Base-by-base conservation (phyloP, 2,329 filamentous ascomycete species). In the Penicillium palitans region DNA sequence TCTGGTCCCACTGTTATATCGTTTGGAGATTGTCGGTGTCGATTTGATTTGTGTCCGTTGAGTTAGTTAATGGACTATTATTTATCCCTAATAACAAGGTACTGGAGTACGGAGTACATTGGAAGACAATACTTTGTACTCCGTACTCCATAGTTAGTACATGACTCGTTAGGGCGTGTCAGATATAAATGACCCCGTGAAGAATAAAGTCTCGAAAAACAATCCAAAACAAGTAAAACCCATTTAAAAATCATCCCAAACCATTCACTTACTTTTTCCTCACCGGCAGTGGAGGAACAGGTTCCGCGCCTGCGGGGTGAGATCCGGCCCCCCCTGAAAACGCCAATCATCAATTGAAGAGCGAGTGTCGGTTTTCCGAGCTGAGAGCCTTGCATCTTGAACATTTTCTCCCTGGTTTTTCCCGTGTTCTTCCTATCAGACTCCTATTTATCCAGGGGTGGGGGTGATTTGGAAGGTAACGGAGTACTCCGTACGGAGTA, bases 251-350 rank as follows among this genome's bases (percentile, higher is more conserved):
- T n/a, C 1, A 37, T n/a, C 35, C 4, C 15, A 40, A 40, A 47
- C 15, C 45, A 17, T 27, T 19, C 15, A 19, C 47, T 44, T 52
- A 19, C 50, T 48, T 48, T 55, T 55, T 25, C 62, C 64, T 70
- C 68, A 69, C 69, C 66, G 67, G 70, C 50, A 63, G 53, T 62
- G 61, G 56, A 64, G 55, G 58, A 66, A 59, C 48, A 60, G 60
- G 62, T 66, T 69, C 67, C 66, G 62, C 64, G 62, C 63, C 57
- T 66, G 69, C 69, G 68, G 65, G 68, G 64, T 67, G 65, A 62
- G 57, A 62, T 62, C 56, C 48, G 60, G 57, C 10, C 50, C 25
- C 25, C 40, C 40, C 40, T 35, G 21, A 37, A 17, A 33, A 51
- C 49, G 55, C 68, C 70, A 72, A 72, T 72, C 65, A 70, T 7